These are phyloP conservation scores for Solanum corneliomulleri DNA, from an alignment of 257 asterid genomes.

Conservation along the genomic window DNA sequence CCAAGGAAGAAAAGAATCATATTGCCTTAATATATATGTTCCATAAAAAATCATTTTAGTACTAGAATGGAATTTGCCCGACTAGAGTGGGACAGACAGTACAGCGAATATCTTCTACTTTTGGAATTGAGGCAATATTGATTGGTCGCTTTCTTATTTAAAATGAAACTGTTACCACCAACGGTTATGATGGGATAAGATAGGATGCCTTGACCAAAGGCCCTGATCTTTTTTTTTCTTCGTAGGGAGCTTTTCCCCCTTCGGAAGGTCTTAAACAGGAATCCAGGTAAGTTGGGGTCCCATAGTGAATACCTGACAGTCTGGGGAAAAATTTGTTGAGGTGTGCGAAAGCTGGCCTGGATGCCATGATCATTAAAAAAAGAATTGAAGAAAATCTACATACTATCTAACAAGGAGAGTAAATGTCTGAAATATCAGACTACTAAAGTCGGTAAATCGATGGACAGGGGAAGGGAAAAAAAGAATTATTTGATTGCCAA, in stretches of 20 bases:
- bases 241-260: not conserved
- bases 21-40: not conserved
- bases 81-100: not conserved
- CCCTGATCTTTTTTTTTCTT: not conserved
- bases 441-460: not conserved
- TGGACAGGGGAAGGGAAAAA: not conserved
- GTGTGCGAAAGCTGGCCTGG: not conserved
- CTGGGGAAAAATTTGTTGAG: not conserved
- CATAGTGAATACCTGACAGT: not conserved
- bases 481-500: not conserved
- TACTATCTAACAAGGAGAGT: not conserved
- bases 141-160: not conserved
- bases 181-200: not conserved
- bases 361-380: not conserved
- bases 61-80: not conserved
- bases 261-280: not conserved
- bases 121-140: not conserved
- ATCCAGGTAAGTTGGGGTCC: not conserved
- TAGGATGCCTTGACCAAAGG: not conserved
- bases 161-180: not conserved
- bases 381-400: not conserved
- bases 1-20: not conserved
- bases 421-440: not conserved
- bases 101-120: not conserved
- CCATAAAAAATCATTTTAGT: not conserved